Conservation (phyloP, 2,329 filamentous ascomycete genomes). For the Bipolaris oryzae region DNA sequence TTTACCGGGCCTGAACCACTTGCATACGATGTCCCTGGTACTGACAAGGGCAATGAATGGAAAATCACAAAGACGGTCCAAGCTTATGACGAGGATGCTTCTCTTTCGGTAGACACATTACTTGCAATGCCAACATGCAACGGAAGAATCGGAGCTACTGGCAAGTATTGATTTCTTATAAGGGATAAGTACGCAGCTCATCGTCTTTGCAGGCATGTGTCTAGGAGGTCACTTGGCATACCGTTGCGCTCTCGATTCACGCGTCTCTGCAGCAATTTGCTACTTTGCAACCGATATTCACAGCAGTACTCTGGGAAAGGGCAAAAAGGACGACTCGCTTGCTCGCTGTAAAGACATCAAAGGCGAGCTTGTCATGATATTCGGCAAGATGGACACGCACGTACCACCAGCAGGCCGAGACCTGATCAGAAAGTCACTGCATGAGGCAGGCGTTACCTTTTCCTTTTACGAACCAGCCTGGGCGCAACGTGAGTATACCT, state of each 20-base stretch:
- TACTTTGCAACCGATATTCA: slow-evolving; percentile 96
- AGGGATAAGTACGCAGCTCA: slow-evolving; percentile 62
- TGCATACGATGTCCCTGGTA: slow-evolving; percentile 85
- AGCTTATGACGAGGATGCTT: slow-evolving; percentile 74
- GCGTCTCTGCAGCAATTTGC: slow-evolving; percentile 77
- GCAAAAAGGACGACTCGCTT: slow-evolving; percentile 68
- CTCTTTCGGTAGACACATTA: slow-evolving; percentile 51
- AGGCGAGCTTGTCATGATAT: slow-evolving; percentile 86
- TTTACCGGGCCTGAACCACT: slow-evolving; percentile 85
- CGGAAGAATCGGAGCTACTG: slow-evolving; percentile 64
- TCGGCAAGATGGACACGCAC: slow-evolving; percentile 89
- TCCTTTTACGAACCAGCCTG: slow-evolving; percentile 90
- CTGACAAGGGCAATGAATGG: slow-evolving; percentile 83
- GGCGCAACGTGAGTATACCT: slow-evolving; percentile 71
- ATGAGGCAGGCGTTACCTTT: slow-evolving; percentile 75
- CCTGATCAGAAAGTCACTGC: slow-evolving; percentile 79
- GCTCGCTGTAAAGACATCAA: slow-evolving; percentile 69
- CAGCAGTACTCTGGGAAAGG: slow-evolving; percentile 73
- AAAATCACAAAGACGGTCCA: slow-evolving; percentile 84
- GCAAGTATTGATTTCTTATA: slow-evolving; percentile 13
- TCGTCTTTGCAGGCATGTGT: slow-evolving; percentile 67
- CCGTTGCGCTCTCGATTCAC: slow-evolving; percentile 73
- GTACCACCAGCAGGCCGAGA: slow-evolving; percentile 83
- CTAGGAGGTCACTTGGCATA: slow-evolving; percentile 87
- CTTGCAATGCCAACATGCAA: slow-evolving; percentile 62